A percentile compares a stretch with the other conserved stretches of the same genome.
These are phyloP conservation scores for Ceriops zippeliana DNA, from an alignment of 345 rosid species.

Conservation along the genomic window DNA sequence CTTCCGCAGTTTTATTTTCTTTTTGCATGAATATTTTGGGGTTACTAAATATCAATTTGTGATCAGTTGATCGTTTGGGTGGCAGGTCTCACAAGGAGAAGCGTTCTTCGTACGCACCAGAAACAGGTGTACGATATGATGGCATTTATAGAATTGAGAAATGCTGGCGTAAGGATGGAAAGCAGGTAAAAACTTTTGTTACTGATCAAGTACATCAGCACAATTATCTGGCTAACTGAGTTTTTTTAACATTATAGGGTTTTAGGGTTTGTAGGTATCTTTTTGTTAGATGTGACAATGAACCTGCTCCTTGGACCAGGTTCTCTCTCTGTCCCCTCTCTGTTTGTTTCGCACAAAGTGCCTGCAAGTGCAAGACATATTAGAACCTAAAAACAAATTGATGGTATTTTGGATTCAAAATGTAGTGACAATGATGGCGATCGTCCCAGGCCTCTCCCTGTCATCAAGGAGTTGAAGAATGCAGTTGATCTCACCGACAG, in stretches of 20 bases:
- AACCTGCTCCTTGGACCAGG: slow-evolving; percentile 87
- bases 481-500: slow-evolving; percentile 54
- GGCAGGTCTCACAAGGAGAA: slow-evolving; percentile 64
- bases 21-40: too few relatives aligned
- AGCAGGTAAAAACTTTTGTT: slow-evolving; percentile 34
- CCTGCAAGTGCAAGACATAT: too few relatives aligned
- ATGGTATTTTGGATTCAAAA: background rate
- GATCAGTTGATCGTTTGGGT: background rate
- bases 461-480: slow-evolving; percentile 42
- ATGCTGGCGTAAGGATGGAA: slow-evolving; percentile 69
- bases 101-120: slow-evolving; percentile 64
- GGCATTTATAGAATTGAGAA: slow-evolving; percentile 72
- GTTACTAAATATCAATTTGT: too few relatives aligned
- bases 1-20: too few relatives aligned
- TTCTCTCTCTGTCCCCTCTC: slow-evolving; percentile 9
- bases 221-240: too few relatives aligned
- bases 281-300: slow-evolving; percentile 80
- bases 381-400: too few relatives aligned
- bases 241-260: slow-evolving; percentile 35
- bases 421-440: slow-evolving; percentile 46
- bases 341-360: too few relatives aligned
- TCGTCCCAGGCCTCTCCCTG: slow-evolving; percentile 60
- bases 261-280: slow-evolving; percentile 64
- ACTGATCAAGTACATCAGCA: too few relatives aligned
- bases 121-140: slow-evolving; percentile 62